Percentiles rank a stretch among this genome's conserved stretches.
These are phyloP conservation scores for Lindgomyces ingoldianus DNA, from an alignment of 495 filamentous ascomycete genomes.

Conservation along the genomic window DNA sequence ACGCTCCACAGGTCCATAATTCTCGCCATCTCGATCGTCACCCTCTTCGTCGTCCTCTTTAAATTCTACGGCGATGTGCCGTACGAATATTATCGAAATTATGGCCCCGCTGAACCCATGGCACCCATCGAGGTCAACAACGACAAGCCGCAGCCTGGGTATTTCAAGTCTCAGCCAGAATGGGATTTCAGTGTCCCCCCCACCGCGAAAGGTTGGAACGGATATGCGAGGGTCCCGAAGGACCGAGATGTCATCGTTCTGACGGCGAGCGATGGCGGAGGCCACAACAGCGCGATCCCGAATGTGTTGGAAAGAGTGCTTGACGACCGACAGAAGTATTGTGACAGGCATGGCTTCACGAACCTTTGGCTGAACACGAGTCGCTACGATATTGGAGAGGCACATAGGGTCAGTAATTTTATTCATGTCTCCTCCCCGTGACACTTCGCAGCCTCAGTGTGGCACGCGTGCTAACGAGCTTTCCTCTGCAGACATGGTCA, in stretches of 20 bases:
- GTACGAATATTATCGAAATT: conserved; percentile 23
- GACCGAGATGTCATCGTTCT: conserved; percentile 42
- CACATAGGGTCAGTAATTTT: conserved; percentile 24
- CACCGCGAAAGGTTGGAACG: conserved; percentile 18
- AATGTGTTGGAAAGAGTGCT: conserved; percentile 40
- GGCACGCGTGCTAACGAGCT: conserved; percentile 3
- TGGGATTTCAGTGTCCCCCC: conserved; percentile 32
- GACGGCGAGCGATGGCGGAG: conserved; percentile 46
- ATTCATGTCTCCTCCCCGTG: not conserved
- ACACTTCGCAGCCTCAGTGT: not conserved
- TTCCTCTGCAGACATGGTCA: conserved; percentile 36
- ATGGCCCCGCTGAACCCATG: conserved; percentile 2
- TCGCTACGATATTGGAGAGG: conserved; percentile 43
- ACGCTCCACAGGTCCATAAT: conserved; percentile 13
- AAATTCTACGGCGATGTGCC: conserved; percentile 22
- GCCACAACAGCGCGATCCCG: conserved; percentile 46
- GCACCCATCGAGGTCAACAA: conserved; percentile 8
- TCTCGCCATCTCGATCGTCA: conserved; percentile 3
- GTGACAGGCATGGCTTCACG: conserved; percentile 45
- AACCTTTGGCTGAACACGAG: conserved; percentile 47
- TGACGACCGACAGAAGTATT: conserved; percentile 44
- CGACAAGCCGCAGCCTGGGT: conserved; percentile 26
- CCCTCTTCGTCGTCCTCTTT: conserved; percentile 21
- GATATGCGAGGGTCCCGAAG: conserved; percentile 20
- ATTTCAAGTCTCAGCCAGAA: conserved; percentile 29